Evolutionary conservation across 2,329 filamentous ascomycete genomes (phyloP), one percentile per base, ranked within the genome.

Genomic region (Ophiostoma montium): DNA sequence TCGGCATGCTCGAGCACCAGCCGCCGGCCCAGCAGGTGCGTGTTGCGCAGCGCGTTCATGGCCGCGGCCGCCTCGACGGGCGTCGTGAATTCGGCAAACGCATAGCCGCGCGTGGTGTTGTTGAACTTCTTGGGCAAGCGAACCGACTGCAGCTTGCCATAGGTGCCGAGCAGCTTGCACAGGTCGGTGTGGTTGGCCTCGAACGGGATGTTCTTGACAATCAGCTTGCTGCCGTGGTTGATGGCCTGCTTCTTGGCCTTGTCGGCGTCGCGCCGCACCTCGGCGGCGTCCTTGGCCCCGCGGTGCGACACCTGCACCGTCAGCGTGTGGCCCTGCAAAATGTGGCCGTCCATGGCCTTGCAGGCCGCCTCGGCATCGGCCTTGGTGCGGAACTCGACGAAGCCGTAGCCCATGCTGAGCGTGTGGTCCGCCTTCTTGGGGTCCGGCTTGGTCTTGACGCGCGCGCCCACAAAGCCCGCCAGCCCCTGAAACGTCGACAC

Each of bases 181-280:
- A 98, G 75, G 63, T 98, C 92, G 65, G 94, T 92, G 71, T 95
- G 95, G 48, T 81, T 84, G 45, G 86, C 84, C 69, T 96, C 87
- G 70, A 98, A 98, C 18, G 92, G 90, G 65, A 98, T 70, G 70
- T 98, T 98, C 73, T 96, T 98, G 70, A 98, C 84, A 66, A 96
- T 82, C 61, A 98, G 84, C 74, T 96, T 96, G 44, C 89, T 95
- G 46, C 54, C 54, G 57, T 80, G 77, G 61, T 81, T 78, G 15
- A 76, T 76, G 21, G 85, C 80, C 46, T 77, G 68, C 65, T 90
- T 94, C 72, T 88, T 94, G 46, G 83, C 80, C 55, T 76, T 79
- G 61, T 96, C 88, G 56, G 90, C 83, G 57, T 82, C 83, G 55
- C 84, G 80, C 56, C 85, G 78, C 66, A 94, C 86, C 62, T 94